phyloP scores from a whole-genome alignment of 495 filamentous ascomycete species.

The Trichoderma reesei region DNA sequence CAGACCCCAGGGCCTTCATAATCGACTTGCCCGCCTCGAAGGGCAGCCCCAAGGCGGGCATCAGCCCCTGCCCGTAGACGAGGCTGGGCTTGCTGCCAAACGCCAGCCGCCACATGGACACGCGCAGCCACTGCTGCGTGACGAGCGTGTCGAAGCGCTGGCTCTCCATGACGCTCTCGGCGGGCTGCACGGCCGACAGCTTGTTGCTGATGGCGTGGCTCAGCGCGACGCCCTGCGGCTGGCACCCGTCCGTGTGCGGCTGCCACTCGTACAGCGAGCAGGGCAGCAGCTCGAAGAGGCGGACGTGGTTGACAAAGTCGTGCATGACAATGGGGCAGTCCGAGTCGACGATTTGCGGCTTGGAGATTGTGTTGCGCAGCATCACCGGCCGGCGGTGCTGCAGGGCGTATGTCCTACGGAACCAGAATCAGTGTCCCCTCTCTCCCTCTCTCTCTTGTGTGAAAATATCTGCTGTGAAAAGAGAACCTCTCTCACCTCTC shows the following conservation, averaged over 20 bases:
- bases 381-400: constrained; percentile 15
- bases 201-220: not conserved
- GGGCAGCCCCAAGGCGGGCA: not conserved
- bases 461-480: not conserved
- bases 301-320: constrained; percentile 7
- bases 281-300: constrained; percentile 3
- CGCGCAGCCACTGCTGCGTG: constrained; percentile 7
- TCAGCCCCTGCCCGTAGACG: not conserved
- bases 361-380: constrained; percentile 14
- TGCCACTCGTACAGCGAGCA: constrained; percentile 3
- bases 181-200: constrained; percentile 3
- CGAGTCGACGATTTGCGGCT: constrained; percentile 10
- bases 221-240: not conserved
- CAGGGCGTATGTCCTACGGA: constrained; percentile 12
- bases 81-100: constrained; percentile 1
- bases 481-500: constrained; percentile 10
- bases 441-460: no score
- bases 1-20: not conserved
- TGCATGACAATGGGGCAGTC: constrained; percentile 3
- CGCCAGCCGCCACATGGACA: not conserved
- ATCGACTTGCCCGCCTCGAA: not conserved
- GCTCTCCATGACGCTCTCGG: not conserved
- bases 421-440: not conserved
- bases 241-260: not conserved
- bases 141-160: constrained; percentile 7